Percentiles rank a stretch among this genome's conserved stretches.
Conservation (phyloP, 371 early-diverging fungal genomes). For the Rhizopus stolonifer region DNA sequence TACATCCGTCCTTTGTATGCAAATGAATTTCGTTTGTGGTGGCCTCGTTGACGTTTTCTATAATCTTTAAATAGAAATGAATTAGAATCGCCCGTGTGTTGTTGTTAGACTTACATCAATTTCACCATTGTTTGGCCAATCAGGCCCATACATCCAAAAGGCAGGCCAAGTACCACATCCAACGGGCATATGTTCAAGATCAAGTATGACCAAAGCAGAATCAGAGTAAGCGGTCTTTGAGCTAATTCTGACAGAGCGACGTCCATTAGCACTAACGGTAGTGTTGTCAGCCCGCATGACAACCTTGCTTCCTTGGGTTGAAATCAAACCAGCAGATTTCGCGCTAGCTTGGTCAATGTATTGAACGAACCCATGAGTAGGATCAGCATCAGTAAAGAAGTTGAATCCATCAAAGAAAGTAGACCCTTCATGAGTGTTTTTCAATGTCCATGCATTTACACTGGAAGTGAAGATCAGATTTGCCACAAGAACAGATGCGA, state of each 20-base stretch:
- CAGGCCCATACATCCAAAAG: conserved; percentile 34
- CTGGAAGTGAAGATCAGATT: not conserved
- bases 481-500: not conserved
- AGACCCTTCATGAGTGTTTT: conserved; percentile 8
- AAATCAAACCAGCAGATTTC: conserved; percentile 3
- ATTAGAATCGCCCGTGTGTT: not conserved
- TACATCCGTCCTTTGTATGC: conserved; percentile 21
- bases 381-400: conserved; percentile 40
- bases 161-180: conserved; percentile 48
- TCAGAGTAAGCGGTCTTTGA: conserved; percentile 15
- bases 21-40: conserved; percentile 21
- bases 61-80: conserved; percentile 30
- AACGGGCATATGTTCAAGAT: conserved; percentile 36
- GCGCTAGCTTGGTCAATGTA: conserved; percentile 38
- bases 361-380: conserved; percentile 48
- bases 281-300: conserved; percentile 20
- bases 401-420: conserved; percentile 36
- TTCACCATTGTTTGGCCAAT: conserved; percentile 41
- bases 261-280: conserved; percentile 18
- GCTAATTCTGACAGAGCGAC: conserved; percentile 30
- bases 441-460: conserved; percentile 21
- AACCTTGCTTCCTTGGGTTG: conserved; percentile 8
- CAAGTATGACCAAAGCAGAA: conserved; percentile 32
- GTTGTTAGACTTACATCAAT: conserved; percentile 22
- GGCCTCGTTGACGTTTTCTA: conserved; percentile 37